Evolutionary conservation across 1,284 basidiomycete genomes (phyloP).

Genomic region (Golubevia sp.): DNA sequence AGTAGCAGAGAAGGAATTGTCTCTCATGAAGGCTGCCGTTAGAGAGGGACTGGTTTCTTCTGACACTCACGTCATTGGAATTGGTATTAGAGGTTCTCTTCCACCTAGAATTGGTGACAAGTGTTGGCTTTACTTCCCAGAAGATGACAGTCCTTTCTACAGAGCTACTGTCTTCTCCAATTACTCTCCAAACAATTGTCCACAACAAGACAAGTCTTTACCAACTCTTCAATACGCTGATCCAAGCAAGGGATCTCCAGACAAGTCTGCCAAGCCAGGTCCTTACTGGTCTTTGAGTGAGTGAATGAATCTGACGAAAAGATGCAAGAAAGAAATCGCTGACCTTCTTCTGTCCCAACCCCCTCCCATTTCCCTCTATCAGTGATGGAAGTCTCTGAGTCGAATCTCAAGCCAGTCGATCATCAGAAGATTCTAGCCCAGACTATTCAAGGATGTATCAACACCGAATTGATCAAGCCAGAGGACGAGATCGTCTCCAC

Average conservation of each 20-base stretch:
- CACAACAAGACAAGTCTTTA: constrained; percentile 46
- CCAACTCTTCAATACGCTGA: constrained; percentile 59
- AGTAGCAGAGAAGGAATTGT: constrained; percentile 13
- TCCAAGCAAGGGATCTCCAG: constrained; percentile 45
- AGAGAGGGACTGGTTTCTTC: constrained; percentile 53
- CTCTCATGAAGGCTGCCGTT: constrained; percentile 42
- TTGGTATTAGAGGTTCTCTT: constrained; percentile 58
- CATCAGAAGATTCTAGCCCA: constrained; percentile 47
- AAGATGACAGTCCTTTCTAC: constrained; percentile 61
- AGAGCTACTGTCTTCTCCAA: constrained; percentile 61
- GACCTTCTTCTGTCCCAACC: neutral
- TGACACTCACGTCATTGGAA: constrained; percentile 59
- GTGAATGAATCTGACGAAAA: neutral
- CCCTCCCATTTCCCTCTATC: constrained; percentile 1
- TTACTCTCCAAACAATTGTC: constrained; percentile 61
- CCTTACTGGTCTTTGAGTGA: constrained; percentile 59
- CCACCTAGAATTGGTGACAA: constrained; percentile 67
- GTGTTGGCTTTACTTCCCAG: constrained; percentile 64
- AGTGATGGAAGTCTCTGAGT: constrained; percentile 61
- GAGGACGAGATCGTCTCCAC: constrained; percentile 59
- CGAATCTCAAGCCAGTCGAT: constrained; percentile 57
- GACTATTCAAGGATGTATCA: constrained; percentile 59
- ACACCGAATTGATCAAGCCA: constrained; percentile 51
- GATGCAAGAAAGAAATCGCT: neutral
- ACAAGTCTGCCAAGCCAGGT: constrained; percentile 41